Evolutionary conservation across 2,329 filamentous ascomycete species (phyloP), one percentile per base, ranked within the genome.

Genomic region (Gaeumannomyces sp.): DNA sequence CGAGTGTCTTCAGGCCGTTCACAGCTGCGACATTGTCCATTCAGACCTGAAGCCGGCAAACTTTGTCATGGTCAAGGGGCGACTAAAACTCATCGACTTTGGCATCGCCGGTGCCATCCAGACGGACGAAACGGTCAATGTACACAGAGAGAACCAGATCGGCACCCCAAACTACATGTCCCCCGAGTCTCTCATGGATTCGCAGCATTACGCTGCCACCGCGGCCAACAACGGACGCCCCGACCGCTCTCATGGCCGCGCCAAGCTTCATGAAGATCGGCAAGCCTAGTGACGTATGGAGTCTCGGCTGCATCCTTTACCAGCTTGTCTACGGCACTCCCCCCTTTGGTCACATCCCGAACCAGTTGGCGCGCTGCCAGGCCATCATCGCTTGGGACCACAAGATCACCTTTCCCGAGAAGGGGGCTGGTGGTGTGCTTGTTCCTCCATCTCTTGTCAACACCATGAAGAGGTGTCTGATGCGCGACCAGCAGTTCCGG

Each of bases 81-180:
- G 89, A 31, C 82, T 99, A 53, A 99, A 99, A 76, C 85, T 99
- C 65, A 99, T 99, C 72, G 95, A 99, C 77, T 99, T 99, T 75
- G 95, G 95, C 71, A 99, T 99, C 73, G 95, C 95, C 65, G 97
- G 97, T 73, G 93, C 95, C 62, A 99, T 99, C 71, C 91, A 96
- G 77, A 91, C 89, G 1, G 95, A 98, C 74, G 88, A 97, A 77
- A 99, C 95, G 0, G 90, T 97, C 76, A 99, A 99, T 70, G 93
- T 99, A 14, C 95, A 99, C 77, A 91, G 95, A 65, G 95, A 99
- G 74, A 91, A 89, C 14, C 93, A 98, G 77, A 89, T 98, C 68
- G 95, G 96, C 65, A 99, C 95, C 0, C 93, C 95, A 4, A 99
- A 96, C 76, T 99, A 97, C 80, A 99, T 99, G 95, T 96, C 92